Conservation (phyloP, 768 basidiomycete species). For the Pisolithus marmoratus region DNA sequence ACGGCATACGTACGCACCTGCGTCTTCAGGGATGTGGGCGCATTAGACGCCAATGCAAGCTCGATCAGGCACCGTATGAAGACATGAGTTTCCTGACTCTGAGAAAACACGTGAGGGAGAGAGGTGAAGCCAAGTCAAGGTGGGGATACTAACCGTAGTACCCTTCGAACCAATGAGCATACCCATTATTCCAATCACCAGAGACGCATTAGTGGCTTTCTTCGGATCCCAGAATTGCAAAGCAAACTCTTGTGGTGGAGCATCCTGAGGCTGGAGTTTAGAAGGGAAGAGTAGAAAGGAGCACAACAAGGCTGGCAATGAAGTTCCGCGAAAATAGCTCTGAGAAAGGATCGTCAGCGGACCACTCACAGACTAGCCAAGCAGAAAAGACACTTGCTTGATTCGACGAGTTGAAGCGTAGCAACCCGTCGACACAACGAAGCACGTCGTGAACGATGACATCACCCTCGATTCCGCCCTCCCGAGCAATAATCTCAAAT, state of each 20-base stretch:
- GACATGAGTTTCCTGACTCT: constrained; percentile 53
- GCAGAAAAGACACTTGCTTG: constrained; percentile 50
- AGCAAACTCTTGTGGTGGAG: constrained; percentile 83
- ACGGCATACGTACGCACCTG: constrained; percentile 45
- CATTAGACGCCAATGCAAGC: constrained; percentile 88
- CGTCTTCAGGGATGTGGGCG: constrained; percentile 80
- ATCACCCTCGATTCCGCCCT: constrained; percentile 91
- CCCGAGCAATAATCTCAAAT: constrained; percentile 79
- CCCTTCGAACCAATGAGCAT: constrained; percentile 79
- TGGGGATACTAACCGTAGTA: constrained; percentile 45
- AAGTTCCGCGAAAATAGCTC: constrained; percentile 95
- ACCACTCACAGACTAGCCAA: background rate
- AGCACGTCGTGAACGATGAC: constrained; percentile 83
- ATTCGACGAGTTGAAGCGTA: constrained; percentile 92
- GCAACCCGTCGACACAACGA: constrained; percentile 74
- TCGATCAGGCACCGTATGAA: constrained; percentile 81
- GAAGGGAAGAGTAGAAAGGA: constrained; percentile 69
- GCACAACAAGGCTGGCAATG: constrained; percentile 62
- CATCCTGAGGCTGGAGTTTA: constrained; percentile 48
- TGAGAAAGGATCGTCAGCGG: constrained; percentile 29
- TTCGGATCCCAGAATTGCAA: constrained; percentile 95
- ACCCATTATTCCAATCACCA: constrained; percentile 81
- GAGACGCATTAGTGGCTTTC: constrained; percentile 72
- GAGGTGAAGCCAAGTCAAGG: background rate
- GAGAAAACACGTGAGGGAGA: constrained; percentile 4